Percentiles rank a stretch among this genome's conserved stretches.
Conservation (phyloP, 1,284 basidiomycete genomes). For the Fomitopsis palustris region DNA sequence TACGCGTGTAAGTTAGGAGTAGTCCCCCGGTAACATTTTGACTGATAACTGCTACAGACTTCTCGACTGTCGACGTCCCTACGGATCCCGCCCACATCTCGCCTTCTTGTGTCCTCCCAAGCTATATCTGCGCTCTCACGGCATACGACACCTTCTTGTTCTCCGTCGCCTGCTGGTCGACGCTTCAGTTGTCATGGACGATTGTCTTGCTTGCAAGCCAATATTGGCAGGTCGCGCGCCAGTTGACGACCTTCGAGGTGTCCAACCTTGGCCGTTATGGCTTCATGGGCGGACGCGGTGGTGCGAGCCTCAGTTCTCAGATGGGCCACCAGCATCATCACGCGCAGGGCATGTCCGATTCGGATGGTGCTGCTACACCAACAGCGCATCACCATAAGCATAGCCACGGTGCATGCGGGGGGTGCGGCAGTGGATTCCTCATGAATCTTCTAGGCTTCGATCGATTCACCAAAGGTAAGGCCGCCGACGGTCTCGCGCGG, state of each 20-base stretch:
- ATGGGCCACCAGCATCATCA: conserved; percentile 58
- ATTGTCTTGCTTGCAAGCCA: conserved; percentile 83
- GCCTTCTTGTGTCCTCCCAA: conserved; percentile 66
- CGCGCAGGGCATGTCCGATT: conserved; percentile 35
- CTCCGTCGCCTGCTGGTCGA: conserved; percentile 78
- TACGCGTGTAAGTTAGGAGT: conserved; percentile 63
- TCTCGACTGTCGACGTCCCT: conserved; percentile 39
- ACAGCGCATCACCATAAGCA: conserved; percentile 23
- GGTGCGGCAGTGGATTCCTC: conserved; percentile 59
- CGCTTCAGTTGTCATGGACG: conserved; percentile 93
- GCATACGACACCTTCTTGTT: conserved; percentile 84
- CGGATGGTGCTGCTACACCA: conserved; percentile 17
- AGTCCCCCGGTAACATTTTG: conserved; percentile 1
- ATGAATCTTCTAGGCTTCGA: conserved; percentile 91
- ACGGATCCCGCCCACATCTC: conserved; percentile 42
- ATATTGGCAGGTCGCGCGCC: conserved; percentile 87
- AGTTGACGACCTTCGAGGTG: conserved; percentile 97
- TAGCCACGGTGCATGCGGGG: conserved; percentile 33
- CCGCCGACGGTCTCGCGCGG: conserved; percentile 75
- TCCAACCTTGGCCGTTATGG: conserved; percentile 94
- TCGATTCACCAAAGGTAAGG: conserved; percentile 88
- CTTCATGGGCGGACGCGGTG: conserved; percentile 94
- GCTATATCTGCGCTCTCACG: conserved; percentile 66
- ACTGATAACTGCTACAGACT: conserved; percentile 35
- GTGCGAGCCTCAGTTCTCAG: conserved; percentile 60